A percentile compares a stretch with the other conserved stretches of the same genome.
Conservation (phyloP, 768 basidiomycete species). For the Coprinopsis marcescibilis region DNA sequence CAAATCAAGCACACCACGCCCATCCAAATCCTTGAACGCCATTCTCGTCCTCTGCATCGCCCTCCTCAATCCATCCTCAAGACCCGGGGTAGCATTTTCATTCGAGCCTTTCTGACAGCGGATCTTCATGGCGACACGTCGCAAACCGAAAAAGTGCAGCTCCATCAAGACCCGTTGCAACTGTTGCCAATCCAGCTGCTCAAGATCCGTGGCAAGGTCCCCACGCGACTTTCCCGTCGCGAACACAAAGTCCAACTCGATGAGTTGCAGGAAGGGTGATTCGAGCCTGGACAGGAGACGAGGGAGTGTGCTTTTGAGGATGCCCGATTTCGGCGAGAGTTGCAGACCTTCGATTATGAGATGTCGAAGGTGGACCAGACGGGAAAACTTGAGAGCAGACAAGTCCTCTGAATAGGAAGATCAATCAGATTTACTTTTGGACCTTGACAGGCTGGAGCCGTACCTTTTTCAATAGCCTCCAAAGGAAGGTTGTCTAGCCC, state of each 20-base stretch:
- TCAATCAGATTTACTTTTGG: background rate
- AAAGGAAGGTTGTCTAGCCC: background rate
- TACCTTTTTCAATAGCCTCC: slow-evolving; percentile 10
- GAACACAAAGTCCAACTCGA: slow-evolving; percentile 16
- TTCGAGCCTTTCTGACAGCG: too few relatives aligned
- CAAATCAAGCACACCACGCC: too few relatives aligned
- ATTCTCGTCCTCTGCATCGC: too few relatives aligned
- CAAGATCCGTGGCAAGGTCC: slow-evolving; percentile 1
- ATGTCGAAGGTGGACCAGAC: slow-evolving; percentile 14
- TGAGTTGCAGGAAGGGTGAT: slow-evolving; percentile 20
- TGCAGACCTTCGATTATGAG: slow-evolving; percentile 19
- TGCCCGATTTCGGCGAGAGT: slow-evolving; percentile 1
- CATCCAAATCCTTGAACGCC: too few relatives aligned
- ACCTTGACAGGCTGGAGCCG: background rate
- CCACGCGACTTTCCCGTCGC: slow-evolving; percentile 1
- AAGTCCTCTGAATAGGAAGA: slow-evolving; percentile 11
- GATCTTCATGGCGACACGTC: slow-evolving; percentile 10
- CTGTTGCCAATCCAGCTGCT: slow-evolving; percentile 14
- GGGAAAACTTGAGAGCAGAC: slow-evolving; percentile 17
- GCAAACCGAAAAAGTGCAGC: slow-evolving; percentile 21
- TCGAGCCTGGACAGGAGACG: slow-evolving; percentile 19
- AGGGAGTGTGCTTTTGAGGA: slow-evolving; percentile 14
- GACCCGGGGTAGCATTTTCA: too few relatives aligned
- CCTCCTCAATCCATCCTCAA: too few relatives aligned
- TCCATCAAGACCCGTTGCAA: slow-evolving; percentile 18